These are phyloP conservation scores for Mimosa bimucronata DNA, from an alignment of 306 rosid genomes.

Conservation along the genomic window DNA sequence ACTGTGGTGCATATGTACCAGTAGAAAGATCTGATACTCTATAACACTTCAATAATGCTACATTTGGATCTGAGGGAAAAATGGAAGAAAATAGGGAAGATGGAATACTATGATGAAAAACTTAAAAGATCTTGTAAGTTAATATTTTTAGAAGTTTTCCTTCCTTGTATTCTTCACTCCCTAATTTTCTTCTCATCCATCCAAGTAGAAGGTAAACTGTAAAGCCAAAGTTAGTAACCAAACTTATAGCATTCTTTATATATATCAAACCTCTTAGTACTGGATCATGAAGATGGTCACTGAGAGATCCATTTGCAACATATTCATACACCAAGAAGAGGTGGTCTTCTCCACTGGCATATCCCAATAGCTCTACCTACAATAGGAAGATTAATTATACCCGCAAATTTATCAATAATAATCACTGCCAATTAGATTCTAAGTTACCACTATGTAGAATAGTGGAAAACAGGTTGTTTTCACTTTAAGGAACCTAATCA, in stretches of 20 bases:
- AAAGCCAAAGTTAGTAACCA: background rate
- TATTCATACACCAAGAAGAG: constrained; percentile 83
- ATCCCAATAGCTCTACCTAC: constrained; percentile 84
- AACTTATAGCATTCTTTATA: background rate
- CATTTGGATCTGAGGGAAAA: too few species aligned
- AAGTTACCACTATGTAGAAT: background rate
- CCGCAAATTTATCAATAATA: background rate
- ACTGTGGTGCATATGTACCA: background rate
- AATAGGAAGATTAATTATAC: constrained; percentile 36
- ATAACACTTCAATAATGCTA: background rate
- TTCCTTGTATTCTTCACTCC: too few species aligned
- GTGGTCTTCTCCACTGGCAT: constrained; percentile 86
- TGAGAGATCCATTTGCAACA: constrained; percentile 76
- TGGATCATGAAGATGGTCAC: constrained; percentile 82
- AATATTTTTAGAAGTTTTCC: too few species aligned
- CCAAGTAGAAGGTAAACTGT: too few species aligned
- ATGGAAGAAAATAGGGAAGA: too few species aligned
- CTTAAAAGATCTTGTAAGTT: too few species aligned
- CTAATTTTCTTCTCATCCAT: too few species aligned
- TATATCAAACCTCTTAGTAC: constrained; percentile 60
- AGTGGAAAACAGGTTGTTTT: background rate
- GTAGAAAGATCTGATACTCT: background rate
- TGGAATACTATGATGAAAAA: too few species aligned
- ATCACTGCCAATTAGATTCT: background rate
- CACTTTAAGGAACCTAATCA: background rate